These are phyloP conservation scores for Penicillium sp. DNA, from an alignment of 2,329 filamentous ascomycete species.

Conservation along the genomic window DNA sequence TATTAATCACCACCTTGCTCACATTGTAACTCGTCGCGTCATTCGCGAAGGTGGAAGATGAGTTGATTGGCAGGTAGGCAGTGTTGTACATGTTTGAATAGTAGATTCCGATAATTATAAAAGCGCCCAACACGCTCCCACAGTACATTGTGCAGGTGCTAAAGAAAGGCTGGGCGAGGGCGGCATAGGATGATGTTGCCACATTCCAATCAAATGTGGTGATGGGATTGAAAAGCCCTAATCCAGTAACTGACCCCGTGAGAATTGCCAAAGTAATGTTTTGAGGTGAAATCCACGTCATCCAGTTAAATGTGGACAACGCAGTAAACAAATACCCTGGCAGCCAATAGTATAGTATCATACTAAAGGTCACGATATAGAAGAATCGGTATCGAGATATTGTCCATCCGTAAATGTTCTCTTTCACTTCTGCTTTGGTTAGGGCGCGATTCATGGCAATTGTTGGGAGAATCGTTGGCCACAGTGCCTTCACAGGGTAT, in stretches of 20 bases:
- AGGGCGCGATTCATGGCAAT: conserved; percentile 8
- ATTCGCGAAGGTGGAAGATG: conserved; percentile 2
- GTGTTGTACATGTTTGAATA: conserved; percentile 8
- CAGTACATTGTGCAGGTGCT: conserved; percentile 1
- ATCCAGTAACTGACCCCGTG: conserved; percentile 4
- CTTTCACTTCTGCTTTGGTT: conserved; percentile 4
- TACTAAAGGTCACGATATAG: conserved; percentile 1
- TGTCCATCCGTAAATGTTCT: conserved; percentile 7
- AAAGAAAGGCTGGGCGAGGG: conserved; percentile 5
- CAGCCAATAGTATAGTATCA: background rate
- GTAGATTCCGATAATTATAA: conserved; percentile 7
- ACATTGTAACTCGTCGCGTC: conserved; percentile 4
- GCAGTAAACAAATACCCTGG: conserved; percentile 7
- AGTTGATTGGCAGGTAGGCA: conserved; percentile 9
- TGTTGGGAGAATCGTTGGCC: conserved; percentile 4
- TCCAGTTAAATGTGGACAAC: conserved; percentile 9
- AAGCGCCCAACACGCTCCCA: conserved; percentile 5
- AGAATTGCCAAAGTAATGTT: conserved; percentile 4
- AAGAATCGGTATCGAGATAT: conserved; percentile 8
- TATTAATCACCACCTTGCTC: conserved; percentile 1
- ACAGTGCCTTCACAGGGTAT: conserved; percentile 8
- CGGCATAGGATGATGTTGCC: conserved; percentile 3
- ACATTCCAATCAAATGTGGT: conserved; percentile 8
- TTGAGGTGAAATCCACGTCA: conserved; percentile 7
- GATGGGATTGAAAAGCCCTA: conserved; percentile 1